Base-by-base conservation (phyloP, 176 grass and related monocot genomes). In the Cocos nucifera region DNA sequence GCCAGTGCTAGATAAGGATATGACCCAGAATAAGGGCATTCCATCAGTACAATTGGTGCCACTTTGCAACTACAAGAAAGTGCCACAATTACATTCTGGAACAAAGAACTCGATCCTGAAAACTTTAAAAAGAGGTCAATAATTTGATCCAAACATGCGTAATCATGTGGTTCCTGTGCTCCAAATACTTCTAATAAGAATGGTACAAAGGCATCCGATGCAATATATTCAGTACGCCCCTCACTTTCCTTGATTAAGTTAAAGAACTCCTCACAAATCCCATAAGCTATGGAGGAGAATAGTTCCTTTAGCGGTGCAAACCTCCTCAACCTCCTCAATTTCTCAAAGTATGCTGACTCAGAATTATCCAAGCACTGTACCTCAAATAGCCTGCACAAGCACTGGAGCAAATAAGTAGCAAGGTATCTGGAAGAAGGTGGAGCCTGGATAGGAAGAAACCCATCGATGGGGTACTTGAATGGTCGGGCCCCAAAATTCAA, bases 21-120 rank as follows among this genome's bases (percentile, higher is more conserved):
- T 20, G 84, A 73, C 28, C 89, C 80, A 54, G 89, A 81, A 75
- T 79, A 87, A 27, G 89, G 89, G 58, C 89, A 94, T 55, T 94
- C 80, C 66, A 77, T 87, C 63, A 94, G 73, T 54, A 94, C 74
- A 63, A 94, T 53, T 58, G 89, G 78, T 61, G 89, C 77, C 76
- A 67, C 74, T 86, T 88, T 94, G 77, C 80, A 82, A 76, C 73
- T 87, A 75, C 25, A 88, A 54, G 89, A 87, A 84, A 94, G 89
- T 22, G 80, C 84, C 50, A 78, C 23, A 61, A 85, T 79, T 58
- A 94, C 56, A 71, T 94, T 76, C 70, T 84, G 74, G 21, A 94
- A 70, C 72, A 94, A 62, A 62, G 77, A 49, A 52, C 16, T 67
- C 39, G 74, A 76, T 54, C 76, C 66, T 64, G 77, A 77, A 56